Percentiles rank a stretch among this genome's conserved stretches.
These are phyloP conservation scores for Agapanthus africanus DNA, from an alignment of 106 monocot species.

Conservation along the genomic window DNA sequence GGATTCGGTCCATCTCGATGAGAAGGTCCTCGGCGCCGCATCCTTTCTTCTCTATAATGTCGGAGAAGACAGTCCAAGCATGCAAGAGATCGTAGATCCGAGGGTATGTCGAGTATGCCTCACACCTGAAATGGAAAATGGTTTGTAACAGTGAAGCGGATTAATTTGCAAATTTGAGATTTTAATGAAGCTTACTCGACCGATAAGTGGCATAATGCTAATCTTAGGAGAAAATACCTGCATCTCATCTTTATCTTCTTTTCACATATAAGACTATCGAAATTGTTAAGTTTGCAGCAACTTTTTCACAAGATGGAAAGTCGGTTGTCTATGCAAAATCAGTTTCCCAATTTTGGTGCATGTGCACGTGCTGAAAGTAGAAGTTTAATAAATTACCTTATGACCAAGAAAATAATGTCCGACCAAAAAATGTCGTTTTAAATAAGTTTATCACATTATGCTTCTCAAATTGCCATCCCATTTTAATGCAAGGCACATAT, in stretches of 20 bases:
- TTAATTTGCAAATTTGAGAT: too few species aligned
- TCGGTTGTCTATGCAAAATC: too few species aligned
- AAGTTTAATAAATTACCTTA: too few species aligned
- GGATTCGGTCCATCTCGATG: conserved; percentile 86
- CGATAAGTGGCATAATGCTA: conserved; percentile 62
- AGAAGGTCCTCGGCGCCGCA: conserved; percentile 85
- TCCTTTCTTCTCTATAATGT: conserved; percentile 64
- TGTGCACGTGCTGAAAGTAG: too few species aligned
- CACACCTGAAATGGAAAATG: conserved; percentile 79
- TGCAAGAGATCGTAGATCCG: conserved; percentile 89
- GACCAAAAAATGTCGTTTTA: too few species aligned
- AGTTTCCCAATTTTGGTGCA: too few species aligned
- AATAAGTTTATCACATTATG: too few species aligned
- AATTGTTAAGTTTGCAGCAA: conserved; percentile 77
- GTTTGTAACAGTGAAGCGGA: too few species aligned
- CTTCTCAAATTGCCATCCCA: too few species aligned
- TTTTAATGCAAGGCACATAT: too few species aligned
- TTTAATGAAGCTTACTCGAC: conserved; percentile 30
- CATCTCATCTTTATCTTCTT: conserved; percentile 68
- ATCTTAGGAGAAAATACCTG: conserved; percentile 72
- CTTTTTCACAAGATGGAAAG: conserved; percentile 37
- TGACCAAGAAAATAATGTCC: too few species aligned
- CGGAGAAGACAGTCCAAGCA: conserved; percentile 80
- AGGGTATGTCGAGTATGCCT: conserved; percentile 87
- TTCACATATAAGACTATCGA: conserved; percentile 70